These are phyloP conservation scores for Penicillium thymicola DNA, from an alignment of 2,329 filamentous ascomycete genomes.

Conservation along the genomic window DNA sequence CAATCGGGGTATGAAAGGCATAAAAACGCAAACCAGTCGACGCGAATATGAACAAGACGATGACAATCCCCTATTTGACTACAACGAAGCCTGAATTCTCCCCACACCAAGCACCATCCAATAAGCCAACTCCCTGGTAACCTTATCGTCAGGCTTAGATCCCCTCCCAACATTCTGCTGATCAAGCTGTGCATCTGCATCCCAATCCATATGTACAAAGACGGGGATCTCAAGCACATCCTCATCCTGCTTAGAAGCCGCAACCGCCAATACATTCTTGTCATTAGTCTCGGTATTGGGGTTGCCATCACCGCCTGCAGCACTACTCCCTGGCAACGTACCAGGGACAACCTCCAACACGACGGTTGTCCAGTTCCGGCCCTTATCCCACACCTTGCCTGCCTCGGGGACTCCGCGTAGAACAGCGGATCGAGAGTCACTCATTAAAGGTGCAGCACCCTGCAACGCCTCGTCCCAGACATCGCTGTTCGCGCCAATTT, in stretches of 20 bases:
- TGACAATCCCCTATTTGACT: conserved; percentile 1
- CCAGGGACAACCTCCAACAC: conserved; percentile 82
- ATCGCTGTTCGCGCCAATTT: conserved; percentile 90
- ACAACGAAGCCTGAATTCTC: conserved; percentile 54
- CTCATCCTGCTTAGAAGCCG: conserved; percentile 50
- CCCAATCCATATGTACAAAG: conserved; percentile 90
- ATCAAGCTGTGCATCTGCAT: conserved; percentile 55
- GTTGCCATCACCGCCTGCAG: conserved; percentile 27
- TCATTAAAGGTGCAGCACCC: conserved; percentile 37
- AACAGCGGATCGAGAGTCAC: conserved; percentile 40
- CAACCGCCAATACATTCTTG: conserved; percentile 26
- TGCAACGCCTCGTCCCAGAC: conserved; percentile 88
- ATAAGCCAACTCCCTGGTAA: conserved; percentile 86
- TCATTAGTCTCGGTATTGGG: conserved; percentile 34
- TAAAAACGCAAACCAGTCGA: conserved; percentile 5
- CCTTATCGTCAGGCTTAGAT: conserved; percentile 61
- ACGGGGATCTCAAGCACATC: conserved; percentile 84
- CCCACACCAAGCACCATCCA: conserved; percentile 93
- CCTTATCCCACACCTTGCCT: conserved; percentile 94
- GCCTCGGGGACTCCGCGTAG: conserved; percentile 62
- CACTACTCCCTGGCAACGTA: conserved; percentile 34
- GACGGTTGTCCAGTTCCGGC: conserved; percentile 91
- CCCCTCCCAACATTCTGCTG: conserved; percentile 36
- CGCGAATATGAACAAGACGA: background rate
- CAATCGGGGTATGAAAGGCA: conserved; percentile 17